Percentiles rank a stretch among this genome's conserved stretches.
These are phyloP conservation scores for Hygrophila difformis DNA, from an alignment of 257 asterid genomes.

Conservation along the genomic window DNA sequence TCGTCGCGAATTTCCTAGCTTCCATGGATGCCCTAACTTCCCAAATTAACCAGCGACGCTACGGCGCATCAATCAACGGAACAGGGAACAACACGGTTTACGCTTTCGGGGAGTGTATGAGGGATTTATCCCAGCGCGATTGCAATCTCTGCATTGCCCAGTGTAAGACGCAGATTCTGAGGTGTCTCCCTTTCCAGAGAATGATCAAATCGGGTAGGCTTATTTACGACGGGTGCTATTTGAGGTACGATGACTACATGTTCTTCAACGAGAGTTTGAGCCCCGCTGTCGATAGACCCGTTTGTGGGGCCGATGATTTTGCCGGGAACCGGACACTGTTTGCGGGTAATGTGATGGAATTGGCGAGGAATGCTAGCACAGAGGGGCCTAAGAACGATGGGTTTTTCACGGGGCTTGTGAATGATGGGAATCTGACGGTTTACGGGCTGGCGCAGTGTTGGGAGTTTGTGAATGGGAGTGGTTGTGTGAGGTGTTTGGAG, in stretches of 20 bases:
- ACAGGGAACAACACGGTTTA: constrained; percentile 46
- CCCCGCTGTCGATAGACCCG: constrained; percentile 24
- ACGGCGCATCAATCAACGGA: constrained; percentile 37
- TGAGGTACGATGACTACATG: constrained; percentile 51
- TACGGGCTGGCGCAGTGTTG: constrained; percentile 78
- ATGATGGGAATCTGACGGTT: constrained; percentile 42
- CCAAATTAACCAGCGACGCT: constrained; percentile 19
- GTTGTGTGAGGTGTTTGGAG: constrained; percentile 41
- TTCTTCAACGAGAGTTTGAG: constrained; percentile 56
- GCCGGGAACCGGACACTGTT: constrained; percentile 37
- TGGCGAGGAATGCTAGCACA: constrained; percentile 34
- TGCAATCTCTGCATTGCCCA: constrained; percentile 60
- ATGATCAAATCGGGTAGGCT: constrained; percentile 37
- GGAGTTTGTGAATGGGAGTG: constrained; percentile 45
- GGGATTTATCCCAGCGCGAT: constrained; percentile 47
- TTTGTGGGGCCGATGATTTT: constrained; percentile 44
- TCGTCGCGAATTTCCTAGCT: constrained; percentile 34
- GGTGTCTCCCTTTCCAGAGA: constrained; percentile 49
- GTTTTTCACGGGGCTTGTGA: constrained; percentile 34
- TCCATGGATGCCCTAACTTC: constrained; percentile 43
- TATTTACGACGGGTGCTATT: constrained; percentile 52
- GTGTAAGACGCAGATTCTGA: constrained; percentile 34
- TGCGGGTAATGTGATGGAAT: constrained; percentile 25
- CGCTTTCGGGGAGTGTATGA: constrained; percentile 59
- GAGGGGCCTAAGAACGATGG: constrained; percentile 47